Evolutionary conservation across 306 rosid species (phyloP), one percentile per base, ranked within the genome.

Genomic region (Quercus wislizeni): DNA sequence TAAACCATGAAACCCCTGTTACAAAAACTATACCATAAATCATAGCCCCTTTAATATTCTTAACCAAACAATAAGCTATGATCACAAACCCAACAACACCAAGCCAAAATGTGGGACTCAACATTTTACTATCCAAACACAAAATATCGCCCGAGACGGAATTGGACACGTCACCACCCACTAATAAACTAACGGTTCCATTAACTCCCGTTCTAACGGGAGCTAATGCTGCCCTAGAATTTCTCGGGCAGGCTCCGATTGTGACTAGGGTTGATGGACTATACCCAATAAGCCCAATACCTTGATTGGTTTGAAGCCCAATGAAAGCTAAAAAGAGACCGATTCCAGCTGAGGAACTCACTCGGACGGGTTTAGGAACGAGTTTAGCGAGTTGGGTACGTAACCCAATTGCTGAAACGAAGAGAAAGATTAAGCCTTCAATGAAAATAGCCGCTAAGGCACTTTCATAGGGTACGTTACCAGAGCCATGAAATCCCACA

Each of bases 401-500:
- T 3, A 96, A 73, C 2, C 99, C 99, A 33, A 96, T 63, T 19
- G 93, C 89, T 0, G 97, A 91, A 15, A 94, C 55, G 69, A 89
- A 55, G 1, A 92, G 61, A 74, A 96, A 96, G 78, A 96, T 63
- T 3, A 90, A 10, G 0, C 99, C 99, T 74, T 96, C 99, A 27
- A 96, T 87, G 79, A 96, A 89, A 8, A 96, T 93, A 6, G 99
- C 93, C 5, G 99, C 91, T 46, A 96, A 86, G 14, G 99, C 99
- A 78, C 88, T 87, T 75, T 82, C 86, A 88, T 96, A 96, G 3
- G 98, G 85, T 30, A 93, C 75, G 55, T 33, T 85, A 13, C 99
- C 99, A 68, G 99, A 96, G 18, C 99, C 99, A 76, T 96, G 99
- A 61, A 84, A 93, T 7, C 99, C 99, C 25, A 96, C 99, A 12